phyloP scores from a whole-genome alignment of 1,284 basidiomycete species.

The Cutaneotrichosporon spelunceum region DNA sequence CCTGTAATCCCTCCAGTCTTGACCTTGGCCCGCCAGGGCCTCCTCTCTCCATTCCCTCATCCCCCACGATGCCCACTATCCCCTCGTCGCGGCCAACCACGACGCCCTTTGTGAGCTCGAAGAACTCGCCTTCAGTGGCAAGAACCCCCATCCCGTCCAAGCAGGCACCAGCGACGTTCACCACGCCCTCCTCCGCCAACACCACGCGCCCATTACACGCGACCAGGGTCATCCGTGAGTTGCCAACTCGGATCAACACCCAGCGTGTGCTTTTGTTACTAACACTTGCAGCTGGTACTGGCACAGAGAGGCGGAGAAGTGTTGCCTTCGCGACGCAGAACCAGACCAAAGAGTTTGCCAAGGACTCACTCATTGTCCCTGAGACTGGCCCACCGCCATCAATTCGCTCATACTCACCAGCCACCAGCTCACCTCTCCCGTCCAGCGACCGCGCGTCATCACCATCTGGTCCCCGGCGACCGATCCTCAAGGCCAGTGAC shows the following conservation, averaged over 20 bases:
- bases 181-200: background rate
- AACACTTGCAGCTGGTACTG: background rate
- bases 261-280: background rate
- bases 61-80: background rate
- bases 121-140: background rate
- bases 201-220: conserved; percentile 10
- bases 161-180: background rate
- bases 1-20: background rate
- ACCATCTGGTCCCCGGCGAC: conserved; percentile 13
- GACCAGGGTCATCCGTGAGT: conserved; percentile 15
- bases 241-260: background rate
- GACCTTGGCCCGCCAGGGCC: background rate
- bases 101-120: background rate
- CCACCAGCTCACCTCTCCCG: conserved; percentile 9
- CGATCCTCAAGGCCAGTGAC: conserved; percentile 38
- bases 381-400: conserved; percentile 4
- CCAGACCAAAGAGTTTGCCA: conserved; percentile 40
- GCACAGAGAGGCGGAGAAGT: background rate
- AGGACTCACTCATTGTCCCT: conserved; percentile 34
- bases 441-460: conserved; percentile 16
- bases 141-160: background rate
- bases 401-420: conserved; percentile 9
- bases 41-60: background rate
- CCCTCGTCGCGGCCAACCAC: background rate
- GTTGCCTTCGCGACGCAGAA: conserved; percentile 41